Evolutionary conservation across 768 basidiomycete genomes (phyloP).

Genomic region (Pulveroboletus sp.): DNA sequence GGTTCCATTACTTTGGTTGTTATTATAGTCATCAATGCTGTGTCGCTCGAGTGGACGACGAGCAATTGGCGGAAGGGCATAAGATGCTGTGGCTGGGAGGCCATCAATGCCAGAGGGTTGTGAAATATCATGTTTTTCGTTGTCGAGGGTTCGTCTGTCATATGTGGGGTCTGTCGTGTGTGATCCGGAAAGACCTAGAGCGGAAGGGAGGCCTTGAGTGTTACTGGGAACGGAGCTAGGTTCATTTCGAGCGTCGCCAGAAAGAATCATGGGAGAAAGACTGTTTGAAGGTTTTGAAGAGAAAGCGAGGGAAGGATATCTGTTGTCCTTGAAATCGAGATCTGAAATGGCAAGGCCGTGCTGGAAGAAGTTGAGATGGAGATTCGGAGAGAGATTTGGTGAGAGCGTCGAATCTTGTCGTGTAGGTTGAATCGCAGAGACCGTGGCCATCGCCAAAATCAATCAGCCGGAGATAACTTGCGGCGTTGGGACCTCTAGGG

Average conservation of each 20-base stretch:
- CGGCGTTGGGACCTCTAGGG: constrained; percentile 11
- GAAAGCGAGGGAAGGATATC: constrained; percentile 45
- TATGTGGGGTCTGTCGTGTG: constrained; percentile 14
- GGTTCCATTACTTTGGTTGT: constrained; percentile 16
- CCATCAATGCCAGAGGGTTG: constrained; percentile 13
- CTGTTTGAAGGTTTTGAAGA: constrained; percentile 20
- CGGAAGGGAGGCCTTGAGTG: constrained; percentile 12
- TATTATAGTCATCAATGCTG: constrained; percentile 45
- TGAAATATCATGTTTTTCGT: constrained; percentile 20
- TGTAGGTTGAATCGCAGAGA: constrained; percentile 48
- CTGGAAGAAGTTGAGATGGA: constrained; percentile 45
- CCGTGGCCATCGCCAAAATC: constrained; percentile 38
- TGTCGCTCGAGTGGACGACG: constrained; percentile 52
- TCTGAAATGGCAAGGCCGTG: constrained; percentile 54
- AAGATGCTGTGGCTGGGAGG: constrained; percentile 38
- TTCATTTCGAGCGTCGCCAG: constrained; percentile 27
- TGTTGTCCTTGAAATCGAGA: constrained; percentile 61
- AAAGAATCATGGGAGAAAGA: constrained; percentile 29
- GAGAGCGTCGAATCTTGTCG: constrained; percentile 37
- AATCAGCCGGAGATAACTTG: constrained; percentile 21
- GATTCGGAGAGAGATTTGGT: constrained; percentile 29
- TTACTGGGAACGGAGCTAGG: constrained; percentile 6
- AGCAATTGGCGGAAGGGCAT: constrained; percentile 43
- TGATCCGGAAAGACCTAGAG: constrained; percentile 13
- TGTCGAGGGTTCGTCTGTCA: constrained; percentile 24